Evolutionary conservation across 2,329 filamentous ascomycete species (phyloP), one percentile per base, ranked within the genome.

Genomic region (Biscogniauxia sp.): DNA sequence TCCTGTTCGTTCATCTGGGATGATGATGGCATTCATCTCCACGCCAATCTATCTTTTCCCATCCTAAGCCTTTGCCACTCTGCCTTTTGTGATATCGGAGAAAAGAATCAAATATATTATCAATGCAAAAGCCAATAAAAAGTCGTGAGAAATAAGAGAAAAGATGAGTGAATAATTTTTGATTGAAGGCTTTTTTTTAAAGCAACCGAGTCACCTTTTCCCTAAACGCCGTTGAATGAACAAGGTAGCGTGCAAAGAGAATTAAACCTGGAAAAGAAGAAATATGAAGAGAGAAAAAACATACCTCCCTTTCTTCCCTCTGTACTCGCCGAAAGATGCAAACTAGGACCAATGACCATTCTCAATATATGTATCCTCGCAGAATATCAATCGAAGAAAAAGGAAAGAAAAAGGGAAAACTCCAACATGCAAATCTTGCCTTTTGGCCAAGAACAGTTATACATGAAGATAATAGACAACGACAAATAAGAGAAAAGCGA

Each of bases 241-340:
- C 20, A 49, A 55, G 20, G 20, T 20, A 32, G 15, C 9, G 23
- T 32, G 23, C 23, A 20, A 56, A 25, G 25, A 28, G 23, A 55
- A 56, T 51, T 41, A 51, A 56, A 28, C 41, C 54, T 54, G 53
- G 54, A 28, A 58, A 56, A 52, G 49, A 50, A 54, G 51, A 55
- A 56, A 59, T 26, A 49, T 19, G 25, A 49, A 55, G 37, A 45
- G 17, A 37, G 28, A 54, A 19, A 25, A 54, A 11, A 17, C 52
- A 15, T 13, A 26, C 26, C 17, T 41, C 55, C 56, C 53, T 51
- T 41, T 50, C 37, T 17, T 45, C 15, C 15, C 37, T 45, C 37
- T 45, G 37, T 45, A 45, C 37, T 45, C 37, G 37, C 37, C 37
- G 37, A 17, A 45, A 45, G 37, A 45, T 45, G 37, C 37, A 45